Evolutionary conservation across 176 grass and related monocot genomes (phyloP).

Genomic region (Avena sativa): DNA sequence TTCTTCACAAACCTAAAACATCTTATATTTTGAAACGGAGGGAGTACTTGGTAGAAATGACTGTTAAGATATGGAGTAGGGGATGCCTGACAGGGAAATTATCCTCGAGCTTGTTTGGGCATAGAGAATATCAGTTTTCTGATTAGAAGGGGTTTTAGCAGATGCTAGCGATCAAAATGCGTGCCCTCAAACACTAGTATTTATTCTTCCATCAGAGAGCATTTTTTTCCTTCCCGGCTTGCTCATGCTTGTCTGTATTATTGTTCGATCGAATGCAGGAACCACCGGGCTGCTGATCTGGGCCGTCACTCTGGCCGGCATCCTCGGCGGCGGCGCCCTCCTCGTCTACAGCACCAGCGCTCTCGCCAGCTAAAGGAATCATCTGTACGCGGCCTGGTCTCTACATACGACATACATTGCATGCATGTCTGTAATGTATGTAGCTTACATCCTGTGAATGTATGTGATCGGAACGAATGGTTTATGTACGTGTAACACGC

Average conservation of each 20-base stretch:
- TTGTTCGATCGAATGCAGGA: constrained; percentile 46
- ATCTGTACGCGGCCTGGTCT: background rate
- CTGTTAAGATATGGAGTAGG: background rate
- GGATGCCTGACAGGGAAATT: background rate
- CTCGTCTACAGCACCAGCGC: constrained; percentile 99
- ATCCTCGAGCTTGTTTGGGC: background rate
- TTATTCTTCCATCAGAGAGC: background rate
- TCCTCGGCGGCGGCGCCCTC: constrained; percentile 83
- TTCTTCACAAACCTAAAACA: too few relatives aligned
- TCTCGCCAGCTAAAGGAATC: constrained; percentile 61
- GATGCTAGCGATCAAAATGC: background rate
- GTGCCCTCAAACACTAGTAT: background rate
- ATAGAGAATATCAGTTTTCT: background rate
- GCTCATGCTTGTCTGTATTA: background rate
- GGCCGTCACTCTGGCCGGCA: constrained; percentile 81
- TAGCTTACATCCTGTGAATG: constrained; percentile 14
- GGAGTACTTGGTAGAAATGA: background rate
- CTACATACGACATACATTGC: background rate
- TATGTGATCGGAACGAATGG: background rate
- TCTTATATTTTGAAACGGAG: too few relatives aligned
- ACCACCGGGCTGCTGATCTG: constrained; percentile 94
- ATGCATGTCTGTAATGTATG: constrained; percentile 10
- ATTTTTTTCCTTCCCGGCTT: background rate
- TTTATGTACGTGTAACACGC: constrained; percentile 42
- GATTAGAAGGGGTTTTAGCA: background rate